Conservation (phyloP, 1,284 basidiomycete species). For the Irpex sp. region DNA sequence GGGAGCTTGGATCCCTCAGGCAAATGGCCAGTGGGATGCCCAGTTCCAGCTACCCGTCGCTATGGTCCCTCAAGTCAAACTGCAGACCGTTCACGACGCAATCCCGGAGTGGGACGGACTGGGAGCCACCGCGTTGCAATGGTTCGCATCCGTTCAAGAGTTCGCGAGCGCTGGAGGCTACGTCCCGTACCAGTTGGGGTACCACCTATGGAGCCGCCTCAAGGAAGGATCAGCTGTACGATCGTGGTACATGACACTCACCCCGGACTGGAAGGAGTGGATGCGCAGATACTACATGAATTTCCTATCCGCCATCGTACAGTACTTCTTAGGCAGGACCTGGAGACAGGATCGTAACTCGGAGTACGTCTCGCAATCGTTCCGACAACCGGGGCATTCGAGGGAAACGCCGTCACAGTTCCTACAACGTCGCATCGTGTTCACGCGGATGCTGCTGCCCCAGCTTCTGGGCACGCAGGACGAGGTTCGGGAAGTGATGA, state of each 20-base stretch:
- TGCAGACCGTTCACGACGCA: not conserved
- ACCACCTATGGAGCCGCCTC: not conserved
- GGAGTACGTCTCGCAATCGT: not conserved
- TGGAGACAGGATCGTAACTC: not conserved
- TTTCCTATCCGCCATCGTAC: not conserved
- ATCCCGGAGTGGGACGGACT: not conserved
- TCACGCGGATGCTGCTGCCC: not conserved
- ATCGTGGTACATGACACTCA: not conserved
- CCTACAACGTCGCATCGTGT: not conserved
- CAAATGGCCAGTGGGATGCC: not conserved
- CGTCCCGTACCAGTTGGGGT: not conserved
- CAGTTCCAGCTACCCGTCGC: not conserved
- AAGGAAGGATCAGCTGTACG: not conserved
- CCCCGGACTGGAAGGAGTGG: not conserved
- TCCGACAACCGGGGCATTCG: not conserved
- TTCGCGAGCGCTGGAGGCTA: not conserved
- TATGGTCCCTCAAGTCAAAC: not conserved
- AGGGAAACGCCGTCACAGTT: conserved; percentile 2
- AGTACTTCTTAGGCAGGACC: not conserved
- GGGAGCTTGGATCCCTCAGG: too few species aligned
- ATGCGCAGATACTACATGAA: not conserved
- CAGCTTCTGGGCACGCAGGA: not conserved
- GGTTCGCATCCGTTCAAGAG: not conserved
- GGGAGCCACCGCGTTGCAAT: not conserved
- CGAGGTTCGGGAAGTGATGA: conserved; percentile 1